Conservation (phyloP, 257 asterid genomes). For the Jacaranda mimosifolia region DNA sequence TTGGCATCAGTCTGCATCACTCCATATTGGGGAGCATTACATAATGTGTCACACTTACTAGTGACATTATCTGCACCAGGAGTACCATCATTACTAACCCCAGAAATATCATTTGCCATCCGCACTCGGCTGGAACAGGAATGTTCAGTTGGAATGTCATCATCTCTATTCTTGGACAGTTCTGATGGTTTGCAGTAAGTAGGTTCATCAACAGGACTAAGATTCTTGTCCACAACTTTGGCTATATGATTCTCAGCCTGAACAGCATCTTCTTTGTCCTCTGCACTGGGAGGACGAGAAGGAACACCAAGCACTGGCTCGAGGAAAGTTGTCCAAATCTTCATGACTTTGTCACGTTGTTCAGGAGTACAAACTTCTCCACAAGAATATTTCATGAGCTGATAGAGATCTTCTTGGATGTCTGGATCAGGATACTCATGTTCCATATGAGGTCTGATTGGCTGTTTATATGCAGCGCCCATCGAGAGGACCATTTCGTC, state of each 20-base stretch:
- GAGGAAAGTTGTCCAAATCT: constrained; percentile 80
- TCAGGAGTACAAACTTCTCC: constrained; percentile 84
- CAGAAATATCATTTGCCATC: constrained; percentile 43
- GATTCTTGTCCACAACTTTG: constrained; percentile 39
- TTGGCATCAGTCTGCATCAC: constrained; percentile 43
- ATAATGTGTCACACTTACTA: constrained; percentile 37
- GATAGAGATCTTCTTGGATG: constrained; percentile 82
- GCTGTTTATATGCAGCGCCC: constrained; percentile 72
- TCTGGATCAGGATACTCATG: constrained; percentile 76
- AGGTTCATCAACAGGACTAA: constrained; percentile 47
- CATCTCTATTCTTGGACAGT: constrained; percentile 44
- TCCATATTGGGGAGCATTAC: constrained; percentile 49
- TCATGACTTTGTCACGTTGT: constrained; percentile 75
- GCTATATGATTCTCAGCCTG: constrained; percentile 40
- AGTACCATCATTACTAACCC: constrained; percentile 45
- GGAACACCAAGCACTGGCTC: constrained; percentile 80
- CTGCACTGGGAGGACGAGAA: constrained; percentile 49
- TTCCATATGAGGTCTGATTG: constrained; percentile 68
- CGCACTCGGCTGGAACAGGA: constrained; percentile 47
- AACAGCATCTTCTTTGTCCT: constrained; percentile 48
- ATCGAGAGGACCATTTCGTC: constrained; percentile 65
- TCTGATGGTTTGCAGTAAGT: constrained; percentile 46
- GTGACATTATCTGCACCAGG: constrained; percentile 42
- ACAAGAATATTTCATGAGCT: constrained; percentile 80
- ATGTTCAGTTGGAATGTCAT: constrained; percentile 42